phyloP scores from a whole-genome alignment of 1,284 basidiomycete species.

The Entoloma clypeatum region DNA sequence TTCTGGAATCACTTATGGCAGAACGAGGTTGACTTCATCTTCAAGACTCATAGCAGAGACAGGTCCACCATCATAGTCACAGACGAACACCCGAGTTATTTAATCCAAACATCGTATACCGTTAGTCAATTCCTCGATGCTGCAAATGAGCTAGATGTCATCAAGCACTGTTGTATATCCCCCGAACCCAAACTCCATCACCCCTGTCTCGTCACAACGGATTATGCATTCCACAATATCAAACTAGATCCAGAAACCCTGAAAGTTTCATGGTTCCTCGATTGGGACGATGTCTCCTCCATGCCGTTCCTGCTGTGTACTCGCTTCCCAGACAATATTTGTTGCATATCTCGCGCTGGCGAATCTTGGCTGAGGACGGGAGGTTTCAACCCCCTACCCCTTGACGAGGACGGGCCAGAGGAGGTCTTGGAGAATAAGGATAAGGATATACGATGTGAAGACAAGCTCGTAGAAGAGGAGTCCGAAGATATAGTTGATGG shows the following conservation, averaged over 20 bases:
- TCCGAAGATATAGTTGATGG: too few relatives aligned
- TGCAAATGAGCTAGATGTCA: background rate
- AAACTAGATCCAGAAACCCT: background rate
- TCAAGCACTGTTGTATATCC: background rate
- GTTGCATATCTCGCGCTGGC: too few relatives aligned
- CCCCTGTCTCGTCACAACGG: background rate
- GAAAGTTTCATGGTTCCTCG: background rate
- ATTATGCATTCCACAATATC: constrained; percentile 1
- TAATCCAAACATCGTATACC: background rate
- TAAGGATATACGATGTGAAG: too few relatives aligned
- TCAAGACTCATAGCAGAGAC: background rate
- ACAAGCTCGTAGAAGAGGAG: too few relatives aligned
- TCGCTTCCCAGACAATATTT: background rate
- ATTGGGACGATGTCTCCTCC: constrained; percentile 1
- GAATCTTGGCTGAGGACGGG: too few relatives aligned
- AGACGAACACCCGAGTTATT: background rate
- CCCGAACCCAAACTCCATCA: background rate
- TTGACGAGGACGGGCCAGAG: too few relatives aligned
- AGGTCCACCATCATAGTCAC: background rate
- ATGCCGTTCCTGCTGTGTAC: background rate
- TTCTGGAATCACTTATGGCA: background rate
- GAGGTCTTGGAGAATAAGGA: too few relatives aligned
- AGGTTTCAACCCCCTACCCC: too few relatives aligned
- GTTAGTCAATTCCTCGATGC: background rate
- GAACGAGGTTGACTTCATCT: background rate